phyloP scores from a whole-genome alignment of 495 filamentous ascomycete species.

The Astrothelium macrocarpum region DNA sequence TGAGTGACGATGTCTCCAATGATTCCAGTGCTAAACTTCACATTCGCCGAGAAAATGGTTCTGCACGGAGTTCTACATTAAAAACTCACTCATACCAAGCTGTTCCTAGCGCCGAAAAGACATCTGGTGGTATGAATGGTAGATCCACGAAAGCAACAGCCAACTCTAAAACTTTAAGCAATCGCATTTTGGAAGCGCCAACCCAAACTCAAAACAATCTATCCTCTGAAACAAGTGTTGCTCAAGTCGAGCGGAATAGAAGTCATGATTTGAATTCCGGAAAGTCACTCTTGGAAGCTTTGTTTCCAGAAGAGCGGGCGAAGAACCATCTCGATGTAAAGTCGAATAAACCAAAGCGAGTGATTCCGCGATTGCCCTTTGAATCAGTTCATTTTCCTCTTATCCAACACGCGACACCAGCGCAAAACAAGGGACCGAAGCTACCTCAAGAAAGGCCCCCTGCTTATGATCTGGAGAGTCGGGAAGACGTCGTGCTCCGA shows the following conservation, averaged over 20 bases:
- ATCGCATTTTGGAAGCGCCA: background rate
- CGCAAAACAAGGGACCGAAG: background rate
- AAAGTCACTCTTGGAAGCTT: conserved; percentile 44
- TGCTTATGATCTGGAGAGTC: background rate
- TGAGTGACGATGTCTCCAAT: too few relatives aligned
- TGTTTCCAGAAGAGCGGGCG: conserved; percentile 45
- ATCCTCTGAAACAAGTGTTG: background rate
- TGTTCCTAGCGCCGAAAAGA: too few relatives aligned
- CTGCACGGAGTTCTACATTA: too few relatives aligned
- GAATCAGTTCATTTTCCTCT: background rate
- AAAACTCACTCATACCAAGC: too few relatives aligned
- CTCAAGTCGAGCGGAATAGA: background rate
- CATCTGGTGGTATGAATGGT: too few relatives aligned
- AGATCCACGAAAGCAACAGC: background rate
- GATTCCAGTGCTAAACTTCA: too few relatives aligned
- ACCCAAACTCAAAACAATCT: background rate
- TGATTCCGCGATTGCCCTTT: conserved; percentile 29
- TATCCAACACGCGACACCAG: background rate
- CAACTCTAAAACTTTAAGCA: background rate
- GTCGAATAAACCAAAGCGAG: conserved; percentile 9
- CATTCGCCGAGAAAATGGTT: too few relatives aligned
- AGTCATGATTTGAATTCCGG: background rate
- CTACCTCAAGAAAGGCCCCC: too few relatives aligned
- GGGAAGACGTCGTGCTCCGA: conserved; percentile 36
- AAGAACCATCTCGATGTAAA: conserved; percentile 13